These are phyloP conservation scores for Citrus hindsii DNA, from an alignment of 345 rosid species.

Conservation along the genomic window DNA sequence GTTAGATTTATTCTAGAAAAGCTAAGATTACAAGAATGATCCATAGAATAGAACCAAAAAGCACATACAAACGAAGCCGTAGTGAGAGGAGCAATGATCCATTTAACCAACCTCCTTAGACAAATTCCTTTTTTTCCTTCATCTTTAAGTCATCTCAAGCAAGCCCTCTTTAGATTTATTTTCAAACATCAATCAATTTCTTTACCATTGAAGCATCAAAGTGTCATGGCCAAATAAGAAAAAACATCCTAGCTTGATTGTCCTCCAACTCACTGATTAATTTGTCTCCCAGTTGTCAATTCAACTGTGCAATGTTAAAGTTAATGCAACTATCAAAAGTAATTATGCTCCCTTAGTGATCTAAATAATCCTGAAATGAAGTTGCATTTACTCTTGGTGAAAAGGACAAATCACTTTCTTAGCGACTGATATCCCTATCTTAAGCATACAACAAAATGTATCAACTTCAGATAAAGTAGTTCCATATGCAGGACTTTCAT, in stretches of 20 bases:
- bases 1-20: not conserved
- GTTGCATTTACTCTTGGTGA: not conserved
- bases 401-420: not conserved
- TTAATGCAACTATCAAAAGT: not conserved
- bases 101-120: not conserved
- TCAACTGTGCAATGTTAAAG: too few relatives aligned
- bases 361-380: not conserved
- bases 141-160: not conserved
- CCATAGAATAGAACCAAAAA: not conserved
- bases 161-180: not conserved
- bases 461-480: not conserved
- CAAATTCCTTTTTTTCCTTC: not conserved
- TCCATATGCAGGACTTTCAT: not conserved
- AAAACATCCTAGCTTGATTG: not conserved
- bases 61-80: not conserved
- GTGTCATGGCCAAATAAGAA: not conserved
- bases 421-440: not conserved
- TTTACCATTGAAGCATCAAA: not conserved
- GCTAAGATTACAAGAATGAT: not conserved
- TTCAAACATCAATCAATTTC: conserved; percentile 2
- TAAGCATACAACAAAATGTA: not conserved
- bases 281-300: not conserved
- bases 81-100: not conserved
- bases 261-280: not conserved
- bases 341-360: not conserved